Base-by-base conservation (phyloP, 148 eudicot species). In the Drosera capensis region DNA sequence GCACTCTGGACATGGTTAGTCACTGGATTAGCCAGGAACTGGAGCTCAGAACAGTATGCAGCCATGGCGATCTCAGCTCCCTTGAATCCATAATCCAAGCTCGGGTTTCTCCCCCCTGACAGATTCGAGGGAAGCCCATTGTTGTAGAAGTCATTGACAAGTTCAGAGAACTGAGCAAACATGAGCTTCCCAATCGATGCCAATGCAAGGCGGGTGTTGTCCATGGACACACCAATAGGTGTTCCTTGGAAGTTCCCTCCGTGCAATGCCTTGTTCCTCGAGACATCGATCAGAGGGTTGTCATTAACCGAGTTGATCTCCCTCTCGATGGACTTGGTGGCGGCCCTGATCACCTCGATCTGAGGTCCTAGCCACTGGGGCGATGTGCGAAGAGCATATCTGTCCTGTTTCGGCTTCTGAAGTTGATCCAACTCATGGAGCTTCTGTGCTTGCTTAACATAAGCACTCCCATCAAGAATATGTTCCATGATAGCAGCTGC, bases 381-480 rank as follows among this genome's bases (percentile, higher is more conserved):
- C 11, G 38, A 34, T 11, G 38, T 34, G 38, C 38, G 38, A 34
- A 34, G 38, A 34, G 38, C 38, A 11, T 34, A 34, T 34, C 38
- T 34, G n/a, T 34, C 38, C 38, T 34, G 38, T 11, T 34, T 34
- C 38, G 38, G 38, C 38, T 34, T 34, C 38, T 34, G 38, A 34
- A 34, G 38, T 34, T 13, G 38, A 11, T 34, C 38, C 13, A 34
- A 4, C n/a, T 34, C 38, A 34, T 34, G 38, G 38, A 34, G 38
- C 38, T 34, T 34, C 13, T 34, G 38, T 9, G 38, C 38, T 34
- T 34, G 38, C 13, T 34, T 34, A 11, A 34, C 14, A 15, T 34
- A 34, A 34, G 38, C 6, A 15, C 38, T 34, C n/a, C 38, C 38
- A 11, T 34, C 38, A 13, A 34, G n/a, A 4, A 34, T 34, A 11